These are phyloP conservation scores for Combretum micranthum DNA, from an alignment of 345 rosid species.

Conservation along the genomic window DNA sequence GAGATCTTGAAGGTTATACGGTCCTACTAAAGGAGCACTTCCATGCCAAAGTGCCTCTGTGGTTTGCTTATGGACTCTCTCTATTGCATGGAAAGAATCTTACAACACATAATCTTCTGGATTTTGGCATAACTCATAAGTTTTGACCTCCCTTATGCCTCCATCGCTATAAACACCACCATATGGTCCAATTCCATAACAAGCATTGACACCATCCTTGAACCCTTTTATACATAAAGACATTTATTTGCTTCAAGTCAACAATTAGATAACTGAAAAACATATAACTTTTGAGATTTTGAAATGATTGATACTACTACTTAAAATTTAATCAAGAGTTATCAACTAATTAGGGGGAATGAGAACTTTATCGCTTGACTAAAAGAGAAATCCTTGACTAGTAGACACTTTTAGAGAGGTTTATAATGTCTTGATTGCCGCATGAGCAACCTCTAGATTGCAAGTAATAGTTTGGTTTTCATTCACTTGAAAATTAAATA, in stretches of 20 bases:
- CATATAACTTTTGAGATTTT: background rate
- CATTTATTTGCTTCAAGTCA: background rate
- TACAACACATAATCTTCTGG: constrained; percentile 36
- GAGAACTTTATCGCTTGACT: no score
- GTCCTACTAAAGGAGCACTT: constrained; percentile 15
- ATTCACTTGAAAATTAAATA: no score
- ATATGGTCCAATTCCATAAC: constrained; percentile 41
- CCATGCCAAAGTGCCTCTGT: constrained; percentile 29
- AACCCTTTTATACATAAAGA: constrained; percentile 21
- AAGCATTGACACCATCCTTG: constrained; percentile 38
- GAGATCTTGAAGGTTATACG: constrained; percentile 28
- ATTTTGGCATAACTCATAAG: constrained; percentile 28
- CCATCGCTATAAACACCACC: constrained; percentile 32
- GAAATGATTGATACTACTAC: background rate
- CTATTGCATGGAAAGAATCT: constrained; percentile 50
- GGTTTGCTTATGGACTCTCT: constrained; percentile 30
- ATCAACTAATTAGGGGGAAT: no score
- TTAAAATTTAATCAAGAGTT: no score
- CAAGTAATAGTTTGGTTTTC: no score
- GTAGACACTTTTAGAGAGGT: no score
- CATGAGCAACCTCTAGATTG: no score
- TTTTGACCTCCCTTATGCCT: constrained; percentile 19
- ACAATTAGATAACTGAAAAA: background rate
- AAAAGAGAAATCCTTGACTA: no score
- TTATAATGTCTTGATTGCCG: background rate